A percentile compares a stretch with the other conserved stretches of the same genome.
phyloP scores from a whole-genome alignment of 331 rosid species.

The Spiraea crenata region DNA sequence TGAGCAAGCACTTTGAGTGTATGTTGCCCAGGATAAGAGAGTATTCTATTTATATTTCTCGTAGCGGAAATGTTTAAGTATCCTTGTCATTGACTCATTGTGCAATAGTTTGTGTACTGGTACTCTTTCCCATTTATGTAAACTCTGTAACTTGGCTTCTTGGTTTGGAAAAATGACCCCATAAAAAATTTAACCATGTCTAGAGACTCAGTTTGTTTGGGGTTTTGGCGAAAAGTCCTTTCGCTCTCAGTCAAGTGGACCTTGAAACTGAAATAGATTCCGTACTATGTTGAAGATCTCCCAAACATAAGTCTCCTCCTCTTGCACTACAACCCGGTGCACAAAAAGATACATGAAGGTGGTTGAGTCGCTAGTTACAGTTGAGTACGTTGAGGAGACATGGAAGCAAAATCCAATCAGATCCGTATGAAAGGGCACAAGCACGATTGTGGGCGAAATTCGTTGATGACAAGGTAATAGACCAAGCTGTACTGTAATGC shows the following conservation, averaged over 20 bases:
- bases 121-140: no score
- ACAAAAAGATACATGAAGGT: conserved; percentile 41
- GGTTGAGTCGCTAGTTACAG: conserved; percentile 42
- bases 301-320: conserved; percentile 38
- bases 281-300: conserved; percentile 41
- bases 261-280: conserved; percentile 38
- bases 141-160: neutral
- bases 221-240: conserved; percentile 51
- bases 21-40: no score
- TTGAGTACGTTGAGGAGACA: conserved; percentile 41
- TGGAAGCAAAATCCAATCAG: conserved; percentile 42
- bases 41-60: no score
- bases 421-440: conserved; percentile 39
- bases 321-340: conserved; percentile 43
- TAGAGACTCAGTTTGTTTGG: conserved; percentile 28
- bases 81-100: no score
- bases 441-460: conserved; percentile 49
- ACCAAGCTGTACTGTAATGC: neutral
- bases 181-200: conserved; percentile 23
- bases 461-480: conserved; percentile 37
- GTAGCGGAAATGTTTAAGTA: no score
- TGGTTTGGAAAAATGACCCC: no score
- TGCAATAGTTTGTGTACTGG: no score
- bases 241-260: conserved; percentile 38
- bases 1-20: no score